Evolutionary conservation across 108 stramenopile genomes (phyloP).

Genomic region (Seminavis robusta): DNA sequence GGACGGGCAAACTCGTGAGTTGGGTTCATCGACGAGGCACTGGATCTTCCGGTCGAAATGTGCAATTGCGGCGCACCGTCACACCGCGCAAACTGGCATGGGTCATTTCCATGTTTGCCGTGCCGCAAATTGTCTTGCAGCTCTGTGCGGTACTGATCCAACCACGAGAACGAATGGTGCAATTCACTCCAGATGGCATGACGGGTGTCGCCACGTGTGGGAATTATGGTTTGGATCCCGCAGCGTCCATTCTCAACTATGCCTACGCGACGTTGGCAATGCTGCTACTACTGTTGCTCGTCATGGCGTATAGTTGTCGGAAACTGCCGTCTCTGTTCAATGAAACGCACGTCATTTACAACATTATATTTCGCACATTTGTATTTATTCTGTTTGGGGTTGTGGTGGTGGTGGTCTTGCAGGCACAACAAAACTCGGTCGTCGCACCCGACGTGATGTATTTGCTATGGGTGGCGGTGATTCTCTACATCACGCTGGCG

Average conservation of each 20-base stretch:
- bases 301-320: conserved; percentile 13
- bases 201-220: not conserved
- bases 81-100: not conserved
- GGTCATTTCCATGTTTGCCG: conserved; percentile 2
- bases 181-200: conserved; percentile 5
- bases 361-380: not conserved
- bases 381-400: conserved; percentile 3
- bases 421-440: not conserved
- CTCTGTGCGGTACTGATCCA: not conserved
- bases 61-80: not conserved
- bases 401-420: conserved; percentile 1
- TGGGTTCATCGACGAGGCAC: not conserved
- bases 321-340: conserved; percentile 33
- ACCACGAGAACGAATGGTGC: not conserved
- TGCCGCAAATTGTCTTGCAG: conserved; percentile 26
- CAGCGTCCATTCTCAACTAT: conserved; percentile 1
- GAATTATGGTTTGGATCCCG: not conserved
- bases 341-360: conserved; percentile 16
- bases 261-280: not conserved
- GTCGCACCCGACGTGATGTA: conserved; percentile 23
- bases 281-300: conserved; percentile 3
- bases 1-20: not conserved
- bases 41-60: too few species aligned
- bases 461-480: conserved; percentile 6
- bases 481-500: conserved; percentile 9